These are phyloP conservation scores for Diaporthe australafricana DNA, from an alignment of 2,329 filamentous ascomycete species.

Conservation along the genomic window DNA sequence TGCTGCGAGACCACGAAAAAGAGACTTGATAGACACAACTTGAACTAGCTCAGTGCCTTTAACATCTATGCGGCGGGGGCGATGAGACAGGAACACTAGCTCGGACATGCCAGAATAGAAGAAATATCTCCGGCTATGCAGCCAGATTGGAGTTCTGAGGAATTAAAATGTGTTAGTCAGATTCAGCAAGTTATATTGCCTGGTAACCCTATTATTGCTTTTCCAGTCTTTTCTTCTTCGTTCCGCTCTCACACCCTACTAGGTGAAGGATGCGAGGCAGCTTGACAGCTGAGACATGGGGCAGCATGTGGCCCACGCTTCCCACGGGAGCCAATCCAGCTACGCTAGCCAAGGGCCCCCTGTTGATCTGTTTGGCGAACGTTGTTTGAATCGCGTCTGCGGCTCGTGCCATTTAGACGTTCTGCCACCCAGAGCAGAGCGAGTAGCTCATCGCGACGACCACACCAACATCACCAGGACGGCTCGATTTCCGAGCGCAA, in stretches of 20 bases:
- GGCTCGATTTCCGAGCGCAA: neutral
- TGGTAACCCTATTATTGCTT: neutral
- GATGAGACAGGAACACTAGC: neutral
- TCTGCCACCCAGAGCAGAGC: constrained; percentile 10
- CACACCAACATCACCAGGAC: neutral
- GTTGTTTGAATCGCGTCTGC: constrained; percentile 33
- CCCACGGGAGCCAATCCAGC: constrained; percentile 20
- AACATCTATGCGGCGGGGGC: neutral
- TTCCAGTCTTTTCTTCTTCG: neutral
- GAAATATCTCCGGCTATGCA: neutral
- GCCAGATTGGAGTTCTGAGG: neutral
- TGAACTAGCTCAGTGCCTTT: too few species aligned
- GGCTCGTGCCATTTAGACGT: constrained; percentile 23
- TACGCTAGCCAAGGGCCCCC: constrained; percentile 12
- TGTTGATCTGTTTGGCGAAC: constrained; percentile 30
- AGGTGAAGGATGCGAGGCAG: neutral
- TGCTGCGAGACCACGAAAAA: neutral
- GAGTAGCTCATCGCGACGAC: constrained; percentile 11
- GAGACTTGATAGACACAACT: neutral
- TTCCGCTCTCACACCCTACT: neutral
- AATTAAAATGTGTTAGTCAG: neutral
- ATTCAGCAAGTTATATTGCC: neutral
- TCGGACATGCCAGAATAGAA: neutral
- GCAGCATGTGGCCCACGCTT: constrained; percentile 6
- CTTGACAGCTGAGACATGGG: constrained; percentile 21